Evolutionary conservation across 768 basidiomycete genomes (phyloP).

Genomic region (Mycena indigotica): DNA sequence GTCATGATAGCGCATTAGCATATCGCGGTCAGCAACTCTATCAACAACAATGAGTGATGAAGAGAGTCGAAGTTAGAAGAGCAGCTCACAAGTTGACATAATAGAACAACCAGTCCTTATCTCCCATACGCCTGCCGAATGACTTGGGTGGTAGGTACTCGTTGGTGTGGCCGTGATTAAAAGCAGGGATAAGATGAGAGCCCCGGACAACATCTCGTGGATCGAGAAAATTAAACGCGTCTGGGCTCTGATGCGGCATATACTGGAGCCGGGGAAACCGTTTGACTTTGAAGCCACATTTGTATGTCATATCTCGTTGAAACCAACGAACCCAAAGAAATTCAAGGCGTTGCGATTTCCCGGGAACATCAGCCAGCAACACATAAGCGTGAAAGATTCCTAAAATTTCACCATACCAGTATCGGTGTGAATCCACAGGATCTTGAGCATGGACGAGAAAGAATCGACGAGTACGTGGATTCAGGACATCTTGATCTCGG

Average conservation of each 20-base stretch:
- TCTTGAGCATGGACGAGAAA: not conserved
- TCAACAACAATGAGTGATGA: no score
- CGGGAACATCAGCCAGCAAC: not conserved
- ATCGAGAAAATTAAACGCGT: not conserved
- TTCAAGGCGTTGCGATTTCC: not conserved
- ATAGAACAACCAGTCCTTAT: not conserved
- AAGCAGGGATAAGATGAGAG: not conserved
- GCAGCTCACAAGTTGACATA: not conserved
- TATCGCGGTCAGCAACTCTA: no score
- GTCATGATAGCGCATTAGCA: no score
- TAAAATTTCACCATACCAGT: not conserved
- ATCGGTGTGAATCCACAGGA: not conserved
- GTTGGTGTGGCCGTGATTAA: not conserved
- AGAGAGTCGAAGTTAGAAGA: no score
- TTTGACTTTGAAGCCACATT: not conserved
- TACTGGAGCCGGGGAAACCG: not conserved
- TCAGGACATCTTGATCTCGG: not conserved
- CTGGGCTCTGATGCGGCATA: not conserved
- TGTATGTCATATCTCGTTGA: not conserved
- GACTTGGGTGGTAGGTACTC: not conserved
- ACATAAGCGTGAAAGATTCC: not conserved
- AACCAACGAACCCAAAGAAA: not conserved
- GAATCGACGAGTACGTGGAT: not conserved
- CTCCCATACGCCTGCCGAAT: not conserved
- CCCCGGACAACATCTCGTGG: not conserved